These are phyloP conservation scores for Russula emetica DNA, from an alignment of 768 basidiomycete species.

Conservation along the genomic window DNA sequence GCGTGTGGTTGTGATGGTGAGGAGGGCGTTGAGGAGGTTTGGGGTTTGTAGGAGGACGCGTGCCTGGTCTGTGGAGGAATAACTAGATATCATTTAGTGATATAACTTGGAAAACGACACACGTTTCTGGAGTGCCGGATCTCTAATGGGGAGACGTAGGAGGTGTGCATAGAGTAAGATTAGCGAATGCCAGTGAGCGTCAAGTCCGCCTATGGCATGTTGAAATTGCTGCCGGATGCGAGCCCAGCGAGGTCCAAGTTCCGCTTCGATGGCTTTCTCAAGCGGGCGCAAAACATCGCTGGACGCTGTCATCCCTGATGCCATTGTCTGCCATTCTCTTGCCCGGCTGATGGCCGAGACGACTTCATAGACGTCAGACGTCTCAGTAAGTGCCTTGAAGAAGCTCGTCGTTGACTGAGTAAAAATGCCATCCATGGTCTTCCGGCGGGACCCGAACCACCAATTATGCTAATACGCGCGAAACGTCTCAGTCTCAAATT, in stretches of 20 bases:
- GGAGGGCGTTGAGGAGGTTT: conserved; percentile 68
- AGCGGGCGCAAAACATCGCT: conserved; percentile 42
- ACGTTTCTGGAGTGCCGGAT: conserved; percentile 61
- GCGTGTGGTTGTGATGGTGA: conserved; percentile 78
- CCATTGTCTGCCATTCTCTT: conserved; percentile 53
- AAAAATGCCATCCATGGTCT: conserved; percentile 90
- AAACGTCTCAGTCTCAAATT: neutral
- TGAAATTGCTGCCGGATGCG: conserved; percentile 43
- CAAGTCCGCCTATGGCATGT: conserved; percentile 34
- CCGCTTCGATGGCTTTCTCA: conserved; percentile 48
- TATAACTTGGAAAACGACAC: neutral
- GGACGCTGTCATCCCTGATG: conserved; percentile 31
- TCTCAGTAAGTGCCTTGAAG: conserved; percentile 84
- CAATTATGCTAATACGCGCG: conserved; percentile 60
- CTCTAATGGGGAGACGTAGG: conserved; percentile 55
- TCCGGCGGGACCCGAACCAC: conserved; percentile 92
- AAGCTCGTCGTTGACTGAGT: conserved; percentile 76
- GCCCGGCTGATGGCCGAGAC: conserved; percentile 65
- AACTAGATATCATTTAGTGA: neutral
- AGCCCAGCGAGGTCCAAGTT: conserved; percentile 52
- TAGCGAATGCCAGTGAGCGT: conserved; percentile 51
- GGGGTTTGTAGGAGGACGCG: conserved; percentile 68
- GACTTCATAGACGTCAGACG: conserved; percentile 66
- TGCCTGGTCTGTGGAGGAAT: conserved; percentile 54
- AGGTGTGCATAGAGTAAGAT: conserved; percentile 83